Conservation (phyloP, 1,139 yeast genomes). For the Protomyces inouyei region DNA sequence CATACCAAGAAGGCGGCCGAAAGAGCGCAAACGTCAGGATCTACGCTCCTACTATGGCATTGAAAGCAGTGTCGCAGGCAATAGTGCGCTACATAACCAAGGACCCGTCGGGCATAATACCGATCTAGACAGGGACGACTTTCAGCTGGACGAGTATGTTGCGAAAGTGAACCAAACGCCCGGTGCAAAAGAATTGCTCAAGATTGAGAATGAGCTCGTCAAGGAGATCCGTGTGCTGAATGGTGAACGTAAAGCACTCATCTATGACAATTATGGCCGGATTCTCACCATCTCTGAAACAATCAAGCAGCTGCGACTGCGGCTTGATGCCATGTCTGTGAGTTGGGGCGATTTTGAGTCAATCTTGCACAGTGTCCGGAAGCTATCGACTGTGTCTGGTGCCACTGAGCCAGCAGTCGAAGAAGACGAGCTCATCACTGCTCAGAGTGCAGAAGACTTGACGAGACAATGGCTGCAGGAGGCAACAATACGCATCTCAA, state of each 20-base stretch:
- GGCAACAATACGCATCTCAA: neutral
- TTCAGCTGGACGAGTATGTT: conserved; percentile 36
- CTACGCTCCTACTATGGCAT: conserved; percentile 44
- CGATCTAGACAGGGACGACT: conserved; percentile 34
- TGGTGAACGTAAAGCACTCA: conserved; percentile 45
- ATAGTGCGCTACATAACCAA: neutral
- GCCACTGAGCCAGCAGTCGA: neutral
- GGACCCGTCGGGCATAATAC: conserved; percentile 32
- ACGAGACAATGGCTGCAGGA: neutral
- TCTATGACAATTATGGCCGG: conserved; percentile 45
- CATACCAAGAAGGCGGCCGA: conserved; percentile 15
- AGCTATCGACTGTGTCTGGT: neutral
- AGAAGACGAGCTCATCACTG: neutral
- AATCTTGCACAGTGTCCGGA: neutral
- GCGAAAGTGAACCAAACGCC: conserved; percentile 34
- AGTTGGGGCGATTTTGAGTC: neutral
- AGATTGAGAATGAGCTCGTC: conserved; percentile 38
- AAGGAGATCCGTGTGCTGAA: conserved; percentile 41
- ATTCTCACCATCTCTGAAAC: conserved; percentile 43
- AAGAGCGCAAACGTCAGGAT: conserved; percentile 34
- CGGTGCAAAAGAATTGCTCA: conserved; percentile 37
- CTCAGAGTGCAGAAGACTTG: neutral
- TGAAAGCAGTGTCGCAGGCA: conserved; percentile 27
- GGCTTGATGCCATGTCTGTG: neutral
- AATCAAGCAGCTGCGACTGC: conserved; percentile 17